A percentile compares a stretch with the other conserved stretches of the same genome.
Conservation (phyloP, 2,329 filamentous ascomycete genomes). For the Diplodia corticola region DNA sequence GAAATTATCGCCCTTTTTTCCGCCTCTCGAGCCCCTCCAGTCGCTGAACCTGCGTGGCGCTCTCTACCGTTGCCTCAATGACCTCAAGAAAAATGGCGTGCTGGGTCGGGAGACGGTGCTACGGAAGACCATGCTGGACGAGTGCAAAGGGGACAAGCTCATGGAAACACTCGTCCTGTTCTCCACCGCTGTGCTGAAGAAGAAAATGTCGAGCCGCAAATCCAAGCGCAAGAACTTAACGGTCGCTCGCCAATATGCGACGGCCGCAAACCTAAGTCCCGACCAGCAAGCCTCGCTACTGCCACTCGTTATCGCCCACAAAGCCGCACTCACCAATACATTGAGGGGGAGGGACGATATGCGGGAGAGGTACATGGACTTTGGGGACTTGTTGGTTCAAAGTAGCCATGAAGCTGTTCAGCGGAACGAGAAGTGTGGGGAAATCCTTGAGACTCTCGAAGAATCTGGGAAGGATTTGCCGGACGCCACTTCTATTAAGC, state of each 20-base stretch:
- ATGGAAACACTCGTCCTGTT: conserved; percentile 84
- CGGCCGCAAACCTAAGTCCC: conserved; percentile 39
- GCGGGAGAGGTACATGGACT: conserved; percentile 60
- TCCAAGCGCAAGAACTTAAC: conserved; percentile 41
- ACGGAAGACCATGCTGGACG: conserved; percentile 93
- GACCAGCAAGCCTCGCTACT: conserved; percentile 50
- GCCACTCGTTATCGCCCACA: conserved; percentile 72
- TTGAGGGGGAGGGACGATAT: conserved; percentile 62
- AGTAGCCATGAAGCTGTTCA: conserved; percentile 62
- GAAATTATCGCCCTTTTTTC: conserved; percentile 90
- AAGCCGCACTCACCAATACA: conserved; percentile 61
- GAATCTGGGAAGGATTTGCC: conserved; percentile 24
- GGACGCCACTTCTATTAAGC: conserved; percentile 50
- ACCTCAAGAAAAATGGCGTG: conserved; percentile 82
- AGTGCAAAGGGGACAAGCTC: conserved; percentile 88
- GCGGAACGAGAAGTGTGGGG: conserved; percentile 50
- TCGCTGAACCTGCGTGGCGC: conserved; percentile 87
- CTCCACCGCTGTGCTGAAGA: conserved; percentile 79
- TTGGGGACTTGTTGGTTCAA: conserved; percentile 62
- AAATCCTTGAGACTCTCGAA: conserved; percentile 30
- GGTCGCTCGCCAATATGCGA: conserved; percentile 54
- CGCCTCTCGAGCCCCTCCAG: conserved; percentile 84
- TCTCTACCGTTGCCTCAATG: conserved; percentile 76
- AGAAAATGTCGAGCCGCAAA: conserved; percentile 56
- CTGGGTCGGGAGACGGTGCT: conserved; percentile 78